Evolutionary conservation across 257 asterid genomes (phyloP).

Genomic region (Petrea volubilis): DNA sequence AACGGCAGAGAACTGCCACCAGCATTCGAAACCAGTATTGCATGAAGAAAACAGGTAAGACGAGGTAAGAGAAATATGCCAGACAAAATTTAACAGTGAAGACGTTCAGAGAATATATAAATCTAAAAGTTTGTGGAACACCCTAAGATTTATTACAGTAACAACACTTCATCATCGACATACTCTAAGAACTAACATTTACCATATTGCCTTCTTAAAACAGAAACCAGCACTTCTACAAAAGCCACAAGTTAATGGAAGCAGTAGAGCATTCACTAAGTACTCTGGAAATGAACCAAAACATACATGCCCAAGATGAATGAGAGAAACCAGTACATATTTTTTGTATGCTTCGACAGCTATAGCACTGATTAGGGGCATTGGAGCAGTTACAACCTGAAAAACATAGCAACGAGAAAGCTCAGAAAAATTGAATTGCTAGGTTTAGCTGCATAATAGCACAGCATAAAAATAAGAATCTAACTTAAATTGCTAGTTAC

Average conservation of each 20-base stretch:
- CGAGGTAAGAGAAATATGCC: neutral
- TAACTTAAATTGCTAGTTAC: neutral
- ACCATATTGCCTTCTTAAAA: neutral
- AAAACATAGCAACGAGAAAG: conserved; percentile 18
- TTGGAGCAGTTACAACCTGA: conserved; percentile 75
- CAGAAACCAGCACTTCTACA: neutral
- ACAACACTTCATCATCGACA: neutral
- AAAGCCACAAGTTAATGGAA: neutral
- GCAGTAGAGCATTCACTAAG: neutral
- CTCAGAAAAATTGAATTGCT: neutral
- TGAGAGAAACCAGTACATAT: conserved; percentile 57
- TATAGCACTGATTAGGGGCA: conserved; percentile 52
- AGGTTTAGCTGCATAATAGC: neutral
- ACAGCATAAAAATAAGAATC: neutral
- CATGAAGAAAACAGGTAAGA: neutral
- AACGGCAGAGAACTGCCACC: conserved; percentile 51
- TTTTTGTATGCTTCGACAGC: conserved; percentile 72
- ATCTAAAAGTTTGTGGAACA: neutral
- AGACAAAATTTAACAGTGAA: neutral
- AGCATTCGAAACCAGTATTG: conserved; percentile 6
- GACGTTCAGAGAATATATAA: neutral
- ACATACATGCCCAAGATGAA: conserved; percentile 53
- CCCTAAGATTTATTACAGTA: neutral
- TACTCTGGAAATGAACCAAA: conserved; percentile 8
- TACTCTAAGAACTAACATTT: neutral